These are phyloP conservation scores for Helotiales sp. DNA, from an alignment of 2,329 filamentous ascomycete species.

Conservation along the genomic window DNA sequence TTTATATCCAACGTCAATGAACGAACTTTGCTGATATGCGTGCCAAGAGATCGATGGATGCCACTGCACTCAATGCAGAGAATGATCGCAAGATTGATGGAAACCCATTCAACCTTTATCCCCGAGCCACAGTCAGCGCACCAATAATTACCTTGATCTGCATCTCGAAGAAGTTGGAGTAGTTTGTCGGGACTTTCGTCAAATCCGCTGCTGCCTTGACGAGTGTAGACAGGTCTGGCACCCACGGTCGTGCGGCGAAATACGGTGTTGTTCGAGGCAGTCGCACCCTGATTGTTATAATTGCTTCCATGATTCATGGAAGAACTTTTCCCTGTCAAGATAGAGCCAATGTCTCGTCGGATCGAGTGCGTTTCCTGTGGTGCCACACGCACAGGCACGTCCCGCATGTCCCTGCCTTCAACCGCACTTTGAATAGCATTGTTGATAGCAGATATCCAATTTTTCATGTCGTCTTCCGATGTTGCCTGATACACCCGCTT, in stretches of 20 bases:
- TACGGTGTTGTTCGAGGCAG: constrained; percentile 51
- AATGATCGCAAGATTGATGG: constrained; percentile 94
- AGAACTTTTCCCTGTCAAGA: constrained; percentile 88
- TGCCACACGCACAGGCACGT: constrained; percentile 45
- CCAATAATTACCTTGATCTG: constrained; percentile 88
- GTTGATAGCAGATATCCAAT: constrained; percentile 95
- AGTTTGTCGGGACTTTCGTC: constrained; percentile 85
- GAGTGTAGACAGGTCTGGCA: constrained; percentile 72
- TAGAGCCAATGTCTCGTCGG: constrained; percentile 85
- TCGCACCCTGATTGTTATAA: constrained; percentile 46
- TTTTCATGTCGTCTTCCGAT: constrained; percentile 96
- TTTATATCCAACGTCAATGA: constrained; percentile 94
- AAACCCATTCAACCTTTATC: constrained; percentile 97
- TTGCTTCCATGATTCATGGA: constrained; percentile 54
- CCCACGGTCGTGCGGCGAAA: constrained; percentile 88
- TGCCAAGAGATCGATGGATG: constrained; percentile 93
- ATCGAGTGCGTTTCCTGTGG: constrained; percentile 51
- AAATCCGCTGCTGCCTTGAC: constrained; percentile 68
- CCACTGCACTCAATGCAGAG: constrained; percentile 98
- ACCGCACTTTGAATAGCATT: constrained; percentile 96
- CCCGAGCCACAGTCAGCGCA: constrained; percentile 94
- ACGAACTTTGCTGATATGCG: constrained; percentile 95
- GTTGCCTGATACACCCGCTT: constrained; percentile 97
- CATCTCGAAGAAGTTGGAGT: constrained; percentile 82
- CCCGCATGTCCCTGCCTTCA: constrained; percentile 69